A percentile compares a stretch with the other conserved stretches of the same genome.
Conservation (phyloP, 768 basidiomycete species). For the Myochromella boudieri region DNA sequence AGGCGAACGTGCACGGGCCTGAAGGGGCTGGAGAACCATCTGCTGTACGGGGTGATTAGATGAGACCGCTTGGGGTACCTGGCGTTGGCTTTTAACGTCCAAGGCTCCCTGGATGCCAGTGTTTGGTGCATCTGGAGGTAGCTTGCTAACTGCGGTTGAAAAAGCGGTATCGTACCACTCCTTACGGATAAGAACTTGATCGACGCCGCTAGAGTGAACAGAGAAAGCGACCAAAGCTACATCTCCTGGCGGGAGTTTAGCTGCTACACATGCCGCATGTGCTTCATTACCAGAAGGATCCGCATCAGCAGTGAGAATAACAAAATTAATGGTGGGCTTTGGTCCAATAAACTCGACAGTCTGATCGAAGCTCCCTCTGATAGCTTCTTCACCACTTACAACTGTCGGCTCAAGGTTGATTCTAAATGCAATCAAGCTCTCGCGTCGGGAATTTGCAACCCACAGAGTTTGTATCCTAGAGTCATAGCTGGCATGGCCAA, state of each 20-base stretch:
- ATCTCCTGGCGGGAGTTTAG: slow-evolving; percentile 74
- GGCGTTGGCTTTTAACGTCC: slow-evolving; percentile 27
- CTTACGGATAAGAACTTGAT: slow-evolving; percentile 82
- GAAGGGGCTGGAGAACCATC: slow-evolving; percentile 22
- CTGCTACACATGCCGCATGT: slow-evolving; percentile 80
- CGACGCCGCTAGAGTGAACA: slow-evolving; percentile 87
- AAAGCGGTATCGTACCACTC: slow-evolving; percentile 83
- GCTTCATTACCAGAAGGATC: slow-evolving; percentile 84
- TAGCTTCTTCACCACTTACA: slow-evolving; percentile 58
- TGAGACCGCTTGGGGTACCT: slow-evolving; percentile 19
- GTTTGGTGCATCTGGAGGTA: slow-evolving; percentile 49
- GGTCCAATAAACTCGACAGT: slow-evolving; percentile 81
- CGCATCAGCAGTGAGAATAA: slow-evolving; percentile 81
- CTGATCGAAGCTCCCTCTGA: slow-evolving; percentile 74
- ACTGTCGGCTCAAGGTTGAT: slow-evolving; percentile 66
- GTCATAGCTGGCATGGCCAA: slow-evolving; percentile 85
- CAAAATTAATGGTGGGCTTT: slow-evolving; percentile 86
- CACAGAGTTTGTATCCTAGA: slow-evolving; percentile 82
- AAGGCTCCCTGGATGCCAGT: slow-evolving; percentile 22
- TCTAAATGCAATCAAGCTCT: slow-evolving; percentile 81
- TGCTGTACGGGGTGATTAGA: slow-evolving; percentile 18
- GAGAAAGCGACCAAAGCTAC: slow-evolving; percentile 84
- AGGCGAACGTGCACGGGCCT: slow-evolving; percentile 60
- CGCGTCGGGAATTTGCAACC: slow-evolving; percentile 83
- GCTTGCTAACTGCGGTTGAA: slow-evolving; percentile 53